phyloP scores from a whole-genome alignment of 2,329 filamentous ascomycete species.

The Calonectria leucothoes region DNA sequence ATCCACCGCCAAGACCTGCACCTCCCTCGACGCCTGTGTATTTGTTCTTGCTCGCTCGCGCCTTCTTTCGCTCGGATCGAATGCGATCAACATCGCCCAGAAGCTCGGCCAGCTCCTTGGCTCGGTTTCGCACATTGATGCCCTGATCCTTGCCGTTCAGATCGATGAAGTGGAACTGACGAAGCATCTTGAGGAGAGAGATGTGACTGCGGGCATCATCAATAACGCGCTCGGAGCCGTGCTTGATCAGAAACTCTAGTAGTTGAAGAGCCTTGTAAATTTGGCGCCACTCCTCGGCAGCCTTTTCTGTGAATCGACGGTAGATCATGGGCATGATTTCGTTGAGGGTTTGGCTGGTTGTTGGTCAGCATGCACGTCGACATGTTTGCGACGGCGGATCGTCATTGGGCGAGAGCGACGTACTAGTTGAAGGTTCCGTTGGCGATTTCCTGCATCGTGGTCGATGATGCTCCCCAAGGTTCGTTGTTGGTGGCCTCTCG shows the following conservation, averaged over 20 bases:
- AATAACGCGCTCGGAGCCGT: constrained; percentile 96
- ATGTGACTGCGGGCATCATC: constrained; percentile 97
- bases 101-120: constrained; percentile 95
- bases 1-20: constrained; percentile 68
- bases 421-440: constrained; percentile 99
- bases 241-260: constrained; percentile 97
- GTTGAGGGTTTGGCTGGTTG: constrained; percentile 86
- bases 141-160: constrained; percentile 98
- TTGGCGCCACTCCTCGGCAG: constrained; percentile 97
- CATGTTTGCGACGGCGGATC: constrained; percentile 26
- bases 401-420: constrained; percentile 44
- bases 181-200: constrained; percentile 96
- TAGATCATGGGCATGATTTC: constrained; percentile 99
- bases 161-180: constrained; percentile 98
- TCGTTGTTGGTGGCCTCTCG: constrained; percentile 99
- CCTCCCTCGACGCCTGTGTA: constrained; percentile 95
- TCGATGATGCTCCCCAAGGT: constrained; percentile 90
- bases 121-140: constrained; percentile 95
- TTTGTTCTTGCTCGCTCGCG: constrained; percentile 89
- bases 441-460: constrained; percentile 96
- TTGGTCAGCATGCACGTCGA: constrained; percentile 31
- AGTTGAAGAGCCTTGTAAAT: constrained; percentile 99
- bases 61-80: constrained; percentile 86
- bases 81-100: constrained; percentile 92
- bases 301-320: constrained; percentile 97